These are phyloP conservation scores for Microthyrium microscopicum DNA, from an alignment of 2,329 filamentous ascomycete species.

Conservation along the genomic window DNA sequence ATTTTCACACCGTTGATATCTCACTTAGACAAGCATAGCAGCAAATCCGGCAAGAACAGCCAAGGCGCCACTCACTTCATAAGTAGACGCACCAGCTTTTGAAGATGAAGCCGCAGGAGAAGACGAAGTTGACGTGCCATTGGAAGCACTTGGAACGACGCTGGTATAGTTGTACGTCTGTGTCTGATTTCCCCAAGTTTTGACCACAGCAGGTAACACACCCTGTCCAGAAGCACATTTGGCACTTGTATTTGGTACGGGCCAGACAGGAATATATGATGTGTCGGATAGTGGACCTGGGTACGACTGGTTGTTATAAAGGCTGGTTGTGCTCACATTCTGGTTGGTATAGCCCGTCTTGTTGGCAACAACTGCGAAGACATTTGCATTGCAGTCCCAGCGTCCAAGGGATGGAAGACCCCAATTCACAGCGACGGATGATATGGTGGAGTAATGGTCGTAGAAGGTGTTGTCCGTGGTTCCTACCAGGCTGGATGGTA, in stretches of 20 bases:
- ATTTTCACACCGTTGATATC: too few species aligned
- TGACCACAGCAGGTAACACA: conserved; percentile 3
- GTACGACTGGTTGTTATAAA: conserved; percentile 3
- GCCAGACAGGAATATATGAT: neutral
- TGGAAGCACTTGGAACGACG: too few species aligned
- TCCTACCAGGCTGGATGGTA: conserved; percentile 46
- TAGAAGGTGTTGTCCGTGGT: conserved; percentile 49
- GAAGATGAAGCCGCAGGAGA: too few species aligned
- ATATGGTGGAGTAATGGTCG: conserved; percentile 30
- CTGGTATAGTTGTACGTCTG: neutral
- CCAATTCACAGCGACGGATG: conserved; percentile 30
- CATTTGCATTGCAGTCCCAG: conserved; percentile 31
- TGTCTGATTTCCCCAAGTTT: neutral
- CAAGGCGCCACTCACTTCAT: too few species aligned
- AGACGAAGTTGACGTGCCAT: too few species aligned
- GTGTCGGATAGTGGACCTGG: conserved; percentile 1
- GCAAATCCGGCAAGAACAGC: too few species aligned
- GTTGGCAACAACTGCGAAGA: conserved; percentile 22
- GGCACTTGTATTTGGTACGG: conserved; percentile 2
- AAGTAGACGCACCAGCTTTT: too few species aligned
- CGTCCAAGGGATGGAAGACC: conserved; percentile 27
- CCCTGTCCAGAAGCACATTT: neutral
- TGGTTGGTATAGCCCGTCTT: conserved; percentile 14
- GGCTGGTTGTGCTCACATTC: neutral
- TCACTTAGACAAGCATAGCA: too few species aligned